phyloP scores from a whole-genome alignment of 257 asterid genomes.

The Lithospermum erythrorhizon region DNA sequence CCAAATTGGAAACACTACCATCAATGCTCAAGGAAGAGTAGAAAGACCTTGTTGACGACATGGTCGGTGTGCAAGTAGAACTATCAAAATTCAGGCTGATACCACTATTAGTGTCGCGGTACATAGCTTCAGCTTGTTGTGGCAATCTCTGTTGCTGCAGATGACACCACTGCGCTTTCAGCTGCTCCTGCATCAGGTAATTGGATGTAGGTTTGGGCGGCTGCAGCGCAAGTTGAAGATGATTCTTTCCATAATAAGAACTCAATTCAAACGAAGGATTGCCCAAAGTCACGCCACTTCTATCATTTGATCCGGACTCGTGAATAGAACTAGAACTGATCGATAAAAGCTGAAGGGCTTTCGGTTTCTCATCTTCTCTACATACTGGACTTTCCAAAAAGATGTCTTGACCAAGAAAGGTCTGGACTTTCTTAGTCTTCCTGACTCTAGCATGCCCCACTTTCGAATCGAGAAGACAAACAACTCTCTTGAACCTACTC shows the following conservation, averaged over 20 bases:
- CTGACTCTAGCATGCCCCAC: conserved; percentile 85
- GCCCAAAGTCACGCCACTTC: conserved; percentile 39
- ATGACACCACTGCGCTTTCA: conserved; percentile 19
- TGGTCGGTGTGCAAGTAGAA: conserved; percentile 68
- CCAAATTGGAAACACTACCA: conserved; percentile 72
- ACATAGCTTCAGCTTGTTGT: conserved; percentile 46
- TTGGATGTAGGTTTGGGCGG: conserved; percentile 21
- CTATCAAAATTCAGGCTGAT: conserved; percentile 74
- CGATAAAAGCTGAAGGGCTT: conserved; percentile 38
- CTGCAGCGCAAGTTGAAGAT: conserved; percentile 33
- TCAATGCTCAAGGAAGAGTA: conserved; percentile 80
- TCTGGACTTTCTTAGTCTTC: conserved; percentile 31
- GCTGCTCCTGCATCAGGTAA: conserved; percentile 38
- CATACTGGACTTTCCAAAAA: conserved; percentile 42
- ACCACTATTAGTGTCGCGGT: conserved; percentile 54
- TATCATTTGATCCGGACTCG: conserved; percentile 29
- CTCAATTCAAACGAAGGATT: conserved; percentile 44
- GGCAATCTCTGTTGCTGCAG: conserved; percentile 50
- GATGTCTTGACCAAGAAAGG: conserved; percentile 44
- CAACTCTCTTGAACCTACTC: conserved; percentile 55
- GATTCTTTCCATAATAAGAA: conserved; percentile 36
- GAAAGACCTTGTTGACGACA: conserved; percentile 78
- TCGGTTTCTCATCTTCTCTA: conserved; percentile 31
- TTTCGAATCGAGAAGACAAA: conserved; percentile 48
- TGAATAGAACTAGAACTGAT: conserved; percentile 17